A percentile compares a stretch with the other conserved stretches of the same genome.
Evolutionary conservation across 2,329 filamentous ascomycete species (phyloP).

Genomic region (Monilinia laxa): DNA sequence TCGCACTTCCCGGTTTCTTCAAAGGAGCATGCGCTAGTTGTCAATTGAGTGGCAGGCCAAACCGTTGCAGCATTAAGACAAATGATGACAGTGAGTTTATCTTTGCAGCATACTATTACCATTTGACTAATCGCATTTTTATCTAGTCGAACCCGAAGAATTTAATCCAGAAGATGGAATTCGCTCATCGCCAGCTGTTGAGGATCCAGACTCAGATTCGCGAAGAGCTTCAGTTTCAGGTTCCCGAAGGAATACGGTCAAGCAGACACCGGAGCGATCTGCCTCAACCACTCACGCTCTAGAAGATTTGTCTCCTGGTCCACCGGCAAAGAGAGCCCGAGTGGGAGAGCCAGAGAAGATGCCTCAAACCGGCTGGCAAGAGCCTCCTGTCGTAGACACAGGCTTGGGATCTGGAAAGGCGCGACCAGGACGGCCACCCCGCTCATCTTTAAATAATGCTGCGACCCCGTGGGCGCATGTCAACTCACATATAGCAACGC

Average conservation of each 20-base stretch:
- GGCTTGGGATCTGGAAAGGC: constrained; percentile 20
- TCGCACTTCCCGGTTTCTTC: constrained; percentile 40
- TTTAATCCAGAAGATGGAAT: constrained; percentile 14
- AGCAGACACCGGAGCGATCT: constrained; percentile 13
- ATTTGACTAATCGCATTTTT: constrained; percentile 4
- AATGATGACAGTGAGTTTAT: constrained; percentile 37
- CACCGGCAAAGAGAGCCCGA: constrained; percentile 32
- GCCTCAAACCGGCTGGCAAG: constrained; percentile 35
- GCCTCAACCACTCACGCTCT: background rate
- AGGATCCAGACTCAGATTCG: background rate
- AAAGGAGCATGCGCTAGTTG: constrained; percentile 41
- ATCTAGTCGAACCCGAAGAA: constrained; percentile 19
- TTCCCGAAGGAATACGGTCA: constrained; percentile 1
- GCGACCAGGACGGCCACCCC: constrained; percentile 17
- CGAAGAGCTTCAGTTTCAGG: constrained; percentile 3
- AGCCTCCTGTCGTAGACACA: constrained; percentile 37
- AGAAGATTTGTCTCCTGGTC: constrained; percentile 20
- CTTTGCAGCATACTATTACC: background rate
- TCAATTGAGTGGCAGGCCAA: constrained; percentile 39
- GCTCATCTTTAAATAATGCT: constrained; percentile 11
- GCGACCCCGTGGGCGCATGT: constrained; percentile 33
- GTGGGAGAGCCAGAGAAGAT: constrained; percentile 26
- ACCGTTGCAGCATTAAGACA: constrained; percentile 39
- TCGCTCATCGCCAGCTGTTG: constrained; percentile 2
- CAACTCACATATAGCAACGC: constrained; percentile 26